Percentiles rank a stretch among this genome's conserved stretches.
These are phyloP conservation scores for Tylopilus felleus DNA, from an alignment of 768 basidiomycete species.

Conservation along the genomic window DNA sequence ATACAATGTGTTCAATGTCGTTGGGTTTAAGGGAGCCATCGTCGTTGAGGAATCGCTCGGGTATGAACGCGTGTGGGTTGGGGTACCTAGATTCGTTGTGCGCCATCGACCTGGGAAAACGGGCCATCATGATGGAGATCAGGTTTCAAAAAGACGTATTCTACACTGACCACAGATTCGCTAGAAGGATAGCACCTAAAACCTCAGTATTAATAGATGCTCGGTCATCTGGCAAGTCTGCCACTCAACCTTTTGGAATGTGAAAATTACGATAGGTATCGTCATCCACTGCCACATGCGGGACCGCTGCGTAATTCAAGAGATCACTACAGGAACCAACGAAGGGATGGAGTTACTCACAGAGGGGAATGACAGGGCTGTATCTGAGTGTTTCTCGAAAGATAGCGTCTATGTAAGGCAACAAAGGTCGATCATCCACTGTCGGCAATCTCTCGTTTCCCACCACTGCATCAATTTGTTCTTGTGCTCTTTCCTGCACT, in stretches of 20 bases:
- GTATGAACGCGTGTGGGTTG: slow-evolving; percentile 31
- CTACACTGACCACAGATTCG: slow-evolving; percentile 10
- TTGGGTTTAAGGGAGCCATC: slow-evolving; percentile 15
- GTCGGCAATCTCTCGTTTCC: background rate
- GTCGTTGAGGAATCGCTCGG: too few relatives aligned
- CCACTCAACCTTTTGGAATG: background rate
- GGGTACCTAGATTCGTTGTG: slow-evolving; percentile 31
- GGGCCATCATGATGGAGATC: too few relatives aligned
- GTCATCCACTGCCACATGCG: background rate
- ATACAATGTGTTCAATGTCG: background rate
- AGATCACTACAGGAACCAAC: background rate
- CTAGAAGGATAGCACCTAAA: slow-evolving; percentile 2
- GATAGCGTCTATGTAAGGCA: background rate
- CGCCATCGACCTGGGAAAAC: slow-evolving; percentile 12
- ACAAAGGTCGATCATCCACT: background rate
- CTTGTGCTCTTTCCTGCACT: slow-evolving; percentile 4
- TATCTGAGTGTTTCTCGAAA: background rate
- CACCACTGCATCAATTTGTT: slow-evolving; percentile 7
- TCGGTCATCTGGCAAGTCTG: background rate
- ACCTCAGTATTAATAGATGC: background rate
- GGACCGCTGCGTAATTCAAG: background rate
- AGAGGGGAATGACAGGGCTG: background rate
- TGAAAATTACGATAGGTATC: background rate
- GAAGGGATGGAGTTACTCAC: background rate
- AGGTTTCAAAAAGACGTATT: too few relatives aligned